Conservation (phyloP, 176 grass and related monocot species). For the Ampelocalamus luodianensis region DNA sequence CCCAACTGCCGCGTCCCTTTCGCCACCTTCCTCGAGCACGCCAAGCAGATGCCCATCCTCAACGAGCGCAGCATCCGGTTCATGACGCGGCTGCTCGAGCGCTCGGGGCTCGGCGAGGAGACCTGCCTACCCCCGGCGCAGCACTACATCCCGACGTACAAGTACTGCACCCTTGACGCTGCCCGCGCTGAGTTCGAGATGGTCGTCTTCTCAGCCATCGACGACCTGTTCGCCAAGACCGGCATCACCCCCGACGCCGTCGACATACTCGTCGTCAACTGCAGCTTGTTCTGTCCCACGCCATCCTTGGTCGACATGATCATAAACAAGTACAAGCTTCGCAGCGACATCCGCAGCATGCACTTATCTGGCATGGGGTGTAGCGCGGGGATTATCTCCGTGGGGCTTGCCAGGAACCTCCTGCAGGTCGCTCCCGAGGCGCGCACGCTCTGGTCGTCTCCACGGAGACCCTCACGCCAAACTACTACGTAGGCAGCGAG, state of each 20-base stretch:
- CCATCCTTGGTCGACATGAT: conserved; percentile 45
- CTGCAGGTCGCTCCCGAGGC: background rate
- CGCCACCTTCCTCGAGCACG: conserved; percentile 12
- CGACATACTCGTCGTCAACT: conserved; percentile 41
- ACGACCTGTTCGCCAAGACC: conserved; percentile 44
- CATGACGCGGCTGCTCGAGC: conserved; percentile 29
- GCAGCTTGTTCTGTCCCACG: conserved; percentile 27
- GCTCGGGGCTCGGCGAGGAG: conserved; percentile 43
- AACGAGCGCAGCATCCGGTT: conserved; percentile 19
- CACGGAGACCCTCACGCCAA: conserved; percentile 26
- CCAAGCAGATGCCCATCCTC: background rate
- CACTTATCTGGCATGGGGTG: conserved; percentile 54
- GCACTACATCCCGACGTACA: conserved; percentile 30
- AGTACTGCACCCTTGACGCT: conserved; percentile 12
- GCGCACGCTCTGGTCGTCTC: conserved; percentile 40
- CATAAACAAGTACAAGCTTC: conserved; percentile 34
- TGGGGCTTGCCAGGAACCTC: conserved; percentile 30
- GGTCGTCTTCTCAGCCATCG: conserved; percentile 36
- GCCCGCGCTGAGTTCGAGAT: conserved; percentile 30
- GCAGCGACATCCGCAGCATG: background rate
- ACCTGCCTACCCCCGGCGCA: background rate
- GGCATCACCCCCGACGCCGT: background rate
- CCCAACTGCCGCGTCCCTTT: background rate
- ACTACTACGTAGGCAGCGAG: background rate
- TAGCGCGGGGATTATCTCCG: conserved; percentile 42